Base-by-base conservation (phyloP, 2,329 filamentous ascomycete genomes). In the Akanthomyces muscarius region DNA sequence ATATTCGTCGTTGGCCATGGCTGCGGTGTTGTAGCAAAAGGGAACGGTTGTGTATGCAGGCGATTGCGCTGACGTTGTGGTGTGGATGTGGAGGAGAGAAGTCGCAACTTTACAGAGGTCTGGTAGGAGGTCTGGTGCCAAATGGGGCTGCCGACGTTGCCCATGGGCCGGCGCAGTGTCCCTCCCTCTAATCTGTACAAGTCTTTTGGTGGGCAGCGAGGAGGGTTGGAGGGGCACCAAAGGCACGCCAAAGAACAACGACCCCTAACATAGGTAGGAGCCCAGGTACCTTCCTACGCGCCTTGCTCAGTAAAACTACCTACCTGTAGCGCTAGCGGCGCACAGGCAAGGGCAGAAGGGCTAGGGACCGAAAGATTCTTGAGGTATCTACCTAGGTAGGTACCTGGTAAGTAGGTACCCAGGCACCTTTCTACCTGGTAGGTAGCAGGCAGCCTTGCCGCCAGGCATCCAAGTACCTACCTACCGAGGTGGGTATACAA, bases 1-100 rank as follows among this genome's bases (percentile, higher is more conserved):
- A 83, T 99, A 99, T 85, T 99, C 95, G 86, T 99, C 95, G 89
- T 98, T 99, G 76, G 94, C 95, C 95, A 98, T 99, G 80, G 72
- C 84, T 82, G 78, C 74, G 73, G 70, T 66, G 23, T 48, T 53
- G 48, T 54, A 33, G 41, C 58, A 41, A 55, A 30, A 38, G 21
- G 6, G 21, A 21, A 45, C 45, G 56, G n/a, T 50, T 52, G 57
- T 61, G 58, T 61, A 38, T 61, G 50, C 38, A 53, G 41, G 38
- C 50, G 58, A 41, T 54, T 57, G 53, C 47, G 53, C 45, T 57
- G 61, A 51, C 61, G 61, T 57, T 63, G 53, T 54, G 47, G 38
- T 60, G 61, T 62, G 52, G 52, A 51, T 63, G 61, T 63, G 61
- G 61, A 63, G 61, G 61, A 57, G 61, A 57, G 61, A 63, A 63